phyloP scores from a whole-genome alignment of 2,329 filamentous ascomycete species.

The Fusarium fujikuroi region DNA sequence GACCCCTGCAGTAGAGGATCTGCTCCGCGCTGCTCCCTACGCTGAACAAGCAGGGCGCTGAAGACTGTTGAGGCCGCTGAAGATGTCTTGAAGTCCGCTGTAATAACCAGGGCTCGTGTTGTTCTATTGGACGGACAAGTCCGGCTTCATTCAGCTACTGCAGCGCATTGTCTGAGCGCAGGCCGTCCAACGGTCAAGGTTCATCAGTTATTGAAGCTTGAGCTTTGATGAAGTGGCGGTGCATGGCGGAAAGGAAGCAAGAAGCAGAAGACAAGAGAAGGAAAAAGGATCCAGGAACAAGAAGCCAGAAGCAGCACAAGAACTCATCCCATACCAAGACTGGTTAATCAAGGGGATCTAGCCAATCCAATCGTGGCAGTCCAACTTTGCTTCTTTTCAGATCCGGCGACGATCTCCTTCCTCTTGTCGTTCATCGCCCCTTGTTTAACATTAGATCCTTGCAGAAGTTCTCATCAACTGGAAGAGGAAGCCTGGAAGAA shows the following conservation, averaged over 20 bases:
- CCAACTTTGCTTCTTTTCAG: conserved; percentile 20
- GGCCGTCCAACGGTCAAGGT: not conserved
- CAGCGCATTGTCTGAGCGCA: conserved; percentile 24
- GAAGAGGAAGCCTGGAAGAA: conserved; percentile 9
- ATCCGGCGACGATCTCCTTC: conserved; percentile 33
- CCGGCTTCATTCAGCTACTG: conserved; percentile 17
- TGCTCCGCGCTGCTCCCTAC: conserved; percentile 18
- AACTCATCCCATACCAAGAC: not conserved
- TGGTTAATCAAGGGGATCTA: conserved; percentile 19
- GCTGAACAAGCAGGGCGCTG: conserved; percentile 21
- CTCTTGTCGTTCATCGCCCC: conserved; percentile 9
- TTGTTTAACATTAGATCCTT: conserved; percentile 6
- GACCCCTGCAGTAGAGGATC: conserved; percentile 37
- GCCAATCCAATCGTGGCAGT: conserved; percentile 11
- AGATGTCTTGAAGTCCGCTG: conserved; percentile 28
- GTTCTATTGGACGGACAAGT: conserved; percentile 15
- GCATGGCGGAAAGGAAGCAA: not conserved
- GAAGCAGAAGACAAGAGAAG: not conserved
- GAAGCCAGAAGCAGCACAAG: not conserved
- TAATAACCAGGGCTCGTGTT: conserved; percentile 23
- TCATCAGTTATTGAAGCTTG: not conserved
- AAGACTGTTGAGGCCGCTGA: conserved; percentile 28
- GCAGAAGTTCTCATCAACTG: not conserved
- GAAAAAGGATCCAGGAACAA: conserved; percentile 4
- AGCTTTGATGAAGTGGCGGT: conserved; percentile 4